Base-by-base conservation (phyloP, 306 rosid species). In the Alnus glutinosa region DNA sequence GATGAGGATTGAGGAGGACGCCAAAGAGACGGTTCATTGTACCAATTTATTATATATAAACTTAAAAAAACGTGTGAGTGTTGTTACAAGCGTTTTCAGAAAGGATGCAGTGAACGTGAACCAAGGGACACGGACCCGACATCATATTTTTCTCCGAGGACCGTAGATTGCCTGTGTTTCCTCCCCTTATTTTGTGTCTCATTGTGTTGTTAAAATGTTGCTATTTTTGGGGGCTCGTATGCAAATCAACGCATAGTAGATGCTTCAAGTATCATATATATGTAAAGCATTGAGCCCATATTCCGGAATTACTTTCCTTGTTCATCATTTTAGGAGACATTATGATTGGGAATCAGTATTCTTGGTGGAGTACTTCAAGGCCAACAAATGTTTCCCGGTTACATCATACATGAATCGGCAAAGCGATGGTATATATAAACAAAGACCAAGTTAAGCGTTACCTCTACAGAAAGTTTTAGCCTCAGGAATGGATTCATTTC, bases 111-210 rank as follows among this genome's bases (percentile, higher is more conserved):
- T 81, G 88, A 48, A 82, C 70, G 78, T 81, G 88, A 48, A 82
- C 70, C 81, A 63, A 71, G 68, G 76, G 82, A 82, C 86, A 82
- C 32, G 1, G 78, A 82, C 87, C 78, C 74, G 86, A 87, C 89
- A 85, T 79, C 87, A 42, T 87, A 48, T 85, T 59, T 83, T 85
- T 54, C 14, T 77, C 85, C 90, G 30, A 87, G 83, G 75, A 8
- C 49, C 50, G 63, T 87, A 28, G 80, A 85, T 83, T 78, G 80
- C 42, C 64, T 70, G 39, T 75, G 88, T 81, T 85, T 85, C 76
- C 75, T 71, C 69, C 11, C 18, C 70, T 58, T 19, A 71, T 66
- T 50, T 64, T 75, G 46, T 58, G 82, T 79, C 78, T 81, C 57
- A 46, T 73, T 72, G 23, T 47, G 59, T 54, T 39, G 9, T 11